Conservation (phyloP, 208 protist species). For the Leptomonas pyrrhocoris region DNA sequence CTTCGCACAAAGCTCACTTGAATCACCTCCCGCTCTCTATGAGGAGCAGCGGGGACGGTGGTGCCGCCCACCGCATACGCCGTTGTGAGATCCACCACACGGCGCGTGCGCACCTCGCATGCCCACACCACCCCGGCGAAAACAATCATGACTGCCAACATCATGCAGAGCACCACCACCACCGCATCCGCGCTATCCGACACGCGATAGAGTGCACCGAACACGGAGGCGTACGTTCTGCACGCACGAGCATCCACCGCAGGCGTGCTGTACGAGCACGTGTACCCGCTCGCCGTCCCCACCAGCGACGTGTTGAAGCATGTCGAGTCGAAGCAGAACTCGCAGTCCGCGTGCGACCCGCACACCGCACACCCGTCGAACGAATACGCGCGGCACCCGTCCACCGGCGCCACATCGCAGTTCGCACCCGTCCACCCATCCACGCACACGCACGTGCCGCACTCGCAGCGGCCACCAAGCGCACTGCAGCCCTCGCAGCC, state of each 20-base stretch:
- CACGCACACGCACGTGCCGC: conserved; percentile 29
- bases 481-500: conserved; percentile 15
- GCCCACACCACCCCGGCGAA: neutral
- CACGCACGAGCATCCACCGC: conserved; percentile 24
- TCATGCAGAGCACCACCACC: neutral
- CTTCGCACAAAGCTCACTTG: conserved; percentile 6
- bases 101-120: neutral
- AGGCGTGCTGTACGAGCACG: conserved; percentile 37
- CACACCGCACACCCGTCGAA: conserved; percentile 47
- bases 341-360: conserved; percentile 29
- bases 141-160: neutral
- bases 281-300: conserved; percentile 34
- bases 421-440: conserved; percentile 25
- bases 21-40: conserved; percentile 9
- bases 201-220: neutral
- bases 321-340: conserved; percentile 49
- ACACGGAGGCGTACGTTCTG: conserved; percentile 6
- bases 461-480: conserved; percentile 31
- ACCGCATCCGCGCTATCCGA: neutral
- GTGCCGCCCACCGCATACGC: neutral
- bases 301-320: conserved; percentile 41
- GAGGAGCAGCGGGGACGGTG: neutral
- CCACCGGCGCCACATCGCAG: conserved; percentile 26
- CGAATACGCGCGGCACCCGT: conserved; percentile 43
- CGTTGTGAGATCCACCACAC: neutral